Evolutionary conservation across 2,329 filamentous ascomycete species (phyloP), one percentile per base, ranked within the genome.

Genomic region (Aspergillus calidoustus): DNA sequence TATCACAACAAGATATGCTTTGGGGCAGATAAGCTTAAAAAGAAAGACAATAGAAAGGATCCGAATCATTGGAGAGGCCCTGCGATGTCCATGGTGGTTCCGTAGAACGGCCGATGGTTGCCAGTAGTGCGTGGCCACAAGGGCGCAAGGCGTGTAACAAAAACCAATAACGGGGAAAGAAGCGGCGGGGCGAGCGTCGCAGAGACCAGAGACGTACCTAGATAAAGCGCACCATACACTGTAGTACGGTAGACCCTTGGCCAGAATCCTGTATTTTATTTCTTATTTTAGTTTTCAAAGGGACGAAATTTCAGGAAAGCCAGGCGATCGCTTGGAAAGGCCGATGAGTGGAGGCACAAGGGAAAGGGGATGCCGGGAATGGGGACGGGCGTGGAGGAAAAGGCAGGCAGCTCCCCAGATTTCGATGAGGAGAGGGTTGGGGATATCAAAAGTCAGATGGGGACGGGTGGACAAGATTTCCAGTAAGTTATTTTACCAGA

Each of bases 41-140:
- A 53, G 25, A 38, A 38, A 28, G 28, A 38, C 34, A 46, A 56
- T 47, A 30, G 54, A 43, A 30, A 44, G 13, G 34, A 34, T 44
- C 38, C 34, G 49, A 57, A 57, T 19, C 23, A 59, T 51, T 51
- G 54, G 54, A 48, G 55, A 38, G 51, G 53, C 54, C 51, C 61
- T 43, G 63, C 62, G 65, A 65, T 55, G 58, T 65, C 63, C 59
- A 61, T 64, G 57, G 62, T 66, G 59, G 65, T 68, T 60, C 68
- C 64, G 66, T 68, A 57, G 64, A 66, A 66, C 66, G 61, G 55
- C 58, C 52, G 62, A 59, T 56, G 60, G 60, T 69, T 59, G 60
- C 64, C 58, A 63, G 66, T 61, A 69, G 68, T 73, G 71, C 71
- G 70, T 69, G 67, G 68, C 68, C 65, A 69, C 65, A 69, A 62